These are phyloP conservation scores for Pleurotus djamor DNA, from an alignment of 768 basidiomycete species.

Conservation along the genomic window DNA sequence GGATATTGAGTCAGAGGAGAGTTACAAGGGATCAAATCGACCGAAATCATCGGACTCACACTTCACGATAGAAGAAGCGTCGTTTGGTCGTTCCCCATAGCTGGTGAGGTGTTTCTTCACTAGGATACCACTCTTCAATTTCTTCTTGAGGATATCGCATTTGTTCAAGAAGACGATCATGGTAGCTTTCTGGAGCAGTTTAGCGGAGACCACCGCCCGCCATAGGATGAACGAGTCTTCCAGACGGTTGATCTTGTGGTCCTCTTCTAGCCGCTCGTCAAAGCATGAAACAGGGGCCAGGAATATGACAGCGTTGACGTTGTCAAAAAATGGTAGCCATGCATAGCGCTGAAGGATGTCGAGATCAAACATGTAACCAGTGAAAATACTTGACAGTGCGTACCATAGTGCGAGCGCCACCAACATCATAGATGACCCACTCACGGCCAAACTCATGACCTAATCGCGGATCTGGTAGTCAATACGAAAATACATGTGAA, in stretches of 20 bases:
- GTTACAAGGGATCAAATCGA: too few species aligned
- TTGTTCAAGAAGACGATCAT: constrained; percentile 79
- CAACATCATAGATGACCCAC: constrained; percentile 72
- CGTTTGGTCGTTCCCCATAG: constrained; percentile 64
- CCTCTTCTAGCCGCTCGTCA: constrained; percentile 48
- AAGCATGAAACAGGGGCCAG: constrained; percentile 38
- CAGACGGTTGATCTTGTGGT: constrained; percentile 60
- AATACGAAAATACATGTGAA: constrained; percentile 3
- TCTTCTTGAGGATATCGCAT: constrained; percentile 57
- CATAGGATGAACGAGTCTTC: constrained; percentile 75
- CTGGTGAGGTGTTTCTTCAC: constrained; percentile 57
- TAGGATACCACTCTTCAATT: constrained; percentile 41
- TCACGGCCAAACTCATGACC: constrained; percentile 37
- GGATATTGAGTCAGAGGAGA: too few species aligned
- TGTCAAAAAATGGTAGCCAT: constrained; percentile 75
- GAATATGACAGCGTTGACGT: constrained; percentile 76
- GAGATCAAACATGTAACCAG: background rate
- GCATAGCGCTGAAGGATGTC: constrained; percentile 49
- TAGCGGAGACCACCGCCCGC: constrained; percentile 58
- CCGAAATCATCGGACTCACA: constrained; percentile 37
- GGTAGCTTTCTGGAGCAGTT: constrained; percentile 56
- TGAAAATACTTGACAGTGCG: constrained; percentile 11
- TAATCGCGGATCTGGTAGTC: constrained; percentile 22
- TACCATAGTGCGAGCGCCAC: constrained; percentile 59
- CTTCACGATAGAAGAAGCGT: constrained; percentile 46